phyloP scores from a whole-genome alignment of 768 basidiomycete genomes.

The Macrolepiota albuminosa region DNA sequence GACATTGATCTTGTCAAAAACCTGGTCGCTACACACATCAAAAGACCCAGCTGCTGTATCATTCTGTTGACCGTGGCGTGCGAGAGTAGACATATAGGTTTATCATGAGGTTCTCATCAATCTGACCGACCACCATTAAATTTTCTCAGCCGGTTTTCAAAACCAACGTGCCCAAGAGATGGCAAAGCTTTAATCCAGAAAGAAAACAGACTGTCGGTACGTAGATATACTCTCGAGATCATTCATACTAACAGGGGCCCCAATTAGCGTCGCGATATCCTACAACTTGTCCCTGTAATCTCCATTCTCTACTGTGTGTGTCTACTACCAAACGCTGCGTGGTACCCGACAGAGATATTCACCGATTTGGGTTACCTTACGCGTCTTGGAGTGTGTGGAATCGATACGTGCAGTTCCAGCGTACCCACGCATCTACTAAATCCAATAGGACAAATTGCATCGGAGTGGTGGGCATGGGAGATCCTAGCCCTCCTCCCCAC shows the following conservation, averaged over 20 bases:
- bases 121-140: not conserved
- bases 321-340: conserved; percentile 57
- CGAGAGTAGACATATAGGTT: conserved; percentile 42
- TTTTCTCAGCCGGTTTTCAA: conserved; percentile 62
- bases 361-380: conserved; percentile 58
- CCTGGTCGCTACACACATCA: conserved; percentile 56
- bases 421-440: too few species aligned
- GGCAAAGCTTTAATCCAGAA: conserved; percentile 51
- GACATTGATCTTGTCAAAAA: conserved; percentile 62
- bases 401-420: not conserved
- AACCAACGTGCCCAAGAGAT: conserved; percentile 74
- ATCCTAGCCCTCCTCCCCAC: not conserved
- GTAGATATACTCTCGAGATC: conserved; percentile 5
- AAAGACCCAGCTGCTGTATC: conserved; percentile 50
- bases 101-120: not conserved
- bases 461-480: conserved; percentile 1
- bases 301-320: conserved; percentile 60
- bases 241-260: conserved; percentile 90
- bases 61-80: conserved; percentile 58
- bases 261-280: conserved; percentile 79
- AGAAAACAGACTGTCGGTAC: conserved; percentile 69
- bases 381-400: conserved; percentile 44
- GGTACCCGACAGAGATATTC: conserved; percentile 72
- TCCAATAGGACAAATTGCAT: not conserved
- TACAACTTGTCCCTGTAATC: conserved; percentile 64